phyloP scores from a whole-genome alignment of 2,329 filamentous ascomycete genomes.

The Botrytis porri region DNA sequence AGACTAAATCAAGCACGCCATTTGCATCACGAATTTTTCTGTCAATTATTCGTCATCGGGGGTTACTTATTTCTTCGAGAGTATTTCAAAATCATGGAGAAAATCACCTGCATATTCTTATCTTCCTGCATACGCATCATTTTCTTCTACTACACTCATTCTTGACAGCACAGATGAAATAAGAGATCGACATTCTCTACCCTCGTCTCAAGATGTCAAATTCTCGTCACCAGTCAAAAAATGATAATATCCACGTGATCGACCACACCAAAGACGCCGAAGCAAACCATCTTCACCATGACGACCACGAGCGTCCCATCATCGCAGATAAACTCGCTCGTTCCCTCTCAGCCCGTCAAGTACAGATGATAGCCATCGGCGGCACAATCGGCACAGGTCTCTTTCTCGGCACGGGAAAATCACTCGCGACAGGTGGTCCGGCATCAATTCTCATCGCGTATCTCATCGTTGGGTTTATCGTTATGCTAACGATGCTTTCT shows the following conservation, averaged over 20 bases:
- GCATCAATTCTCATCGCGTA: constrained; percentile 58
- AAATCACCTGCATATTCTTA: background rate
- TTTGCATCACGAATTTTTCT: background rate
- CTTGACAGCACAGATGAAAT: background rate
- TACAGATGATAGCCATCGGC: constrained; percentile 65
- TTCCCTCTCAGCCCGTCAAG: constrained; percentile 58
- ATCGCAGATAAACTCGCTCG: constrained; percentile 45
- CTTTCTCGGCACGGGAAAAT: constrained; percentile 60
- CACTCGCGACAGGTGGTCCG: constrained; percentile 57
- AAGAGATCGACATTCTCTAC: background rate
- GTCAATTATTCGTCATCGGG: background rate
- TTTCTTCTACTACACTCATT: background rate
- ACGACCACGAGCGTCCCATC: constrained; percentile 4
- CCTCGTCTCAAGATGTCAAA: background rate
- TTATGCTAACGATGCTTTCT: constrained; percentile 57
- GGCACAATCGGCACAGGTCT: constrained; percentile 60
- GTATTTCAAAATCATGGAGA: background rate
- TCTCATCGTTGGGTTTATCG: constrained; percentile 54
- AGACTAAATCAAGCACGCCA: background rate
- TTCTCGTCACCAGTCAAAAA: background rate
- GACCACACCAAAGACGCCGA: background rate
- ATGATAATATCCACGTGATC: background rate
- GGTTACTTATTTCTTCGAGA: background rate
- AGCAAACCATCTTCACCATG: background rate
- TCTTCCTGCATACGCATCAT: background rate